phyloP scores from a whole-genome alignment of 2,329 filamentous ascomycete genomes.

The Fusarium denticulatum region DNA sequence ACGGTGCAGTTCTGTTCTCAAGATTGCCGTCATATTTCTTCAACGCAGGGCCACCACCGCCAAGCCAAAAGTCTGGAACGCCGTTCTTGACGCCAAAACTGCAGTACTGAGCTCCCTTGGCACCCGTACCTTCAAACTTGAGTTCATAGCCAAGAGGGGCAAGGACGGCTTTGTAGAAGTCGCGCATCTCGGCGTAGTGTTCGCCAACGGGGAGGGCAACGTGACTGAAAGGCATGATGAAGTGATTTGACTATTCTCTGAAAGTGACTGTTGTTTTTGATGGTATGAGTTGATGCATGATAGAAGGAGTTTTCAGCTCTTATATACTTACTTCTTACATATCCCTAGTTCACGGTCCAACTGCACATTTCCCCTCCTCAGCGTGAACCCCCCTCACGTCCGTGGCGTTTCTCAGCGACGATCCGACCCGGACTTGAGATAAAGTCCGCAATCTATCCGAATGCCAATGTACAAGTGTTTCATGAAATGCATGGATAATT shows the following conservation, averaged over 20 bases:
- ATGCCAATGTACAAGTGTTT: background rate
- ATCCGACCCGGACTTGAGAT: slow-evolving; percentile 13
- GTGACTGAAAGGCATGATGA: slow-evolving; percentile 37
- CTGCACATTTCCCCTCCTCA: slow-evolving; percentile 5
- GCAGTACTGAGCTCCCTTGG: slow-evolving; percentile 27
- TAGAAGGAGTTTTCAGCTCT: background rate
- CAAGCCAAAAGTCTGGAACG: slow-evolving; percentile 41
- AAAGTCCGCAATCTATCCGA: slow-evolving; percentile 16
- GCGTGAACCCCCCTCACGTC: slow-evolving; percentile 19
- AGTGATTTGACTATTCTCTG: background rate
- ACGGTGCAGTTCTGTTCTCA: slow-evolving; percentile 29
- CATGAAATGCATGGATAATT: background rate
- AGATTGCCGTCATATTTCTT: slow-evolving; percentile 39
- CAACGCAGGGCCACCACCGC: slow-evolving; percentile 25
- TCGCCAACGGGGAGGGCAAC: slow-evolving; percentile 38
- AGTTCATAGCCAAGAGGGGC: slow-evolving; percentile 40
- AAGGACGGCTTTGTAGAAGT: slow-evolving; percentile 44
- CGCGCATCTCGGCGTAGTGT: slow-evolving; percentile 41
- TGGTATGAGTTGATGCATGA: background rate
- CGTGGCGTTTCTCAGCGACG: background rate
- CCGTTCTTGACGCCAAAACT: slow-evolving; percentile 33
- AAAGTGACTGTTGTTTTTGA: background rate
- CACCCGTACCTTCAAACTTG: slow-evolving; percentile 24
- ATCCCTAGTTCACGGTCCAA: slow-evolving; percentile 18
- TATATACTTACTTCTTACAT: slow-evolving; percentile 9